These are phyloP conservation scores for Trichoderma citrinoviride DNA, from an alignment of 2,329 filamentous ascomycete genomes.

Conservation along the genomic window DNA sequence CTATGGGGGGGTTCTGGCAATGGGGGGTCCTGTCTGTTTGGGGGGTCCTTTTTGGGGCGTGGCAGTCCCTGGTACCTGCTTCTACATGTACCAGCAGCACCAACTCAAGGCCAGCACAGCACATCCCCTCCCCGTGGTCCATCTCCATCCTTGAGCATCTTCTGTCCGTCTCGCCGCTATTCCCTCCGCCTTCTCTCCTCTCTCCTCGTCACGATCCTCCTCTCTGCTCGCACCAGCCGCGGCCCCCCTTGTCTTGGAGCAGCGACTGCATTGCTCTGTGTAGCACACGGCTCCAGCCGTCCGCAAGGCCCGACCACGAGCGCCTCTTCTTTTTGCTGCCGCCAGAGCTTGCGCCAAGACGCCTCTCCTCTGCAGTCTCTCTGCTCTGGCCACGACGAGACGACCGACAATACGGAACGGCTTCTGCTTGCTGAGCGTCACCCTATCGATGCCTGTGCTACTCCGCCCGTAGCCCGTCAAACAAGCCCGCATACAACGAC, in stretches of 20 bases:
- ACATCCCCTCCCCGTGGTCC: constrained; percentile 16
- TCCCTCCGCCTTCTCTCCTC: neutral
- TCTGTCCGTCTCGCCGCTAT: constrained; percentile 6
- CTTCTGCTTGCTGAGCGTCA: constrained; percentile 8
- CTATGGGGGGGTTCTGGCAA: neutral
- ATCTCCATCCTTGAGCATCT: constrained; percentile 6
- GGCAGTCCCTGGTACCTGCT: constrained; percentile 22
- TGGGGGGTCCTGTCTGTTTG: neutral
- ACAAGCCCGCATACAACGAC: neutral
- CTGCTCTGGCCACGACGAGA: neutral
- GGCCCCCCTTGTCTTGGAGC: constrained; percentile 5
- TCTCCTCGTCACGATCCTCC: neutral
- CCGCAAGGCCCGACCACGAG: neutral
- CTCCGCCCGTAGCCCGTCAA: constrained; percentile 13
- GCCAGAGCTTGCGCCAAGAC: neutral
- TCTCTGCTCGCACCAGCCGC: neutral
- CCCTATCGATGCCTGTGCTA: constrained; percentile 18
- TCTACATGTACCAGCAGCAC: neutral
- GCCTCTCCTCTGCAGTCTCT: neutral
- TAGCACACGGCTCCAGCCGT: constrained; percentile 16
- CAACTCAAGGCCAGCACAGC: neutral
- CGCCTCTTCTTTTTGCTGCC: neutral
- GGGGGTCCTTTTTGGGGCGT: constrained; percentile 3
- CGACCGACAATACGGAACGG: neutral
- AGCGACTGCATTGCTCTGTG: constrained; percentile 13